phyloP scores from a whole-genome alignment of 495 filamentous ascomycete species.

The Penicillium egyptiacum region DNA sequence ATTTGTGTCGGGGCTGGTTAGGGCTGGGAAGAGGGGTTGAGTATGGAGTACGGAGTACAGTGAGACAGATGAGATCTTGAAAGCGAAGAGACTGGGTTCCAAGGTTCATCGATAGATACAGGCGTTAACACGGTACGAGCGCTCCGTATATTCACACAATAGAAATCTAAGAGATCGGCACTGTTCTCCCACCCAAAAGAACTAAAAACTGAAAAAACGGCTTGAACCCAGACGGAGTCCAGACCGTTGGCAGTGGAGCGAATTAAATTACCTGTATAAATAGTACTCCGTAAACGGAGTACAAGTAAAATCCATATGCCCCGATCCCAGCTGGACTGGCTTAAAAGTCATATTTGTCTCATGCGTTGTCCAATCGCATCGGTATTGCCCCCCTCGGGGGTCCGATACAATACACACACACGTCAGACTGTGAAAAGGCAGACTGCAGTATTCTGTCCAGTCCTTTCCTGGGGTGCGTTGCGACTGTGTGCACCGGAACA shows the following conservation, averaged over 20 bases:
- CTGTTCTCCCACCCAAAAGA: constrained; percentile 12
- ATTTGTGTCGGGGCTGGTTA: neutral
- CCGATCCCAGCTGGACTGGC: constrained; percentile 1
- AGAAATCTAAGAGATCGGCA: constrained; percentile 8
- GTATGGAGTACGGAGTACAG: neutral
- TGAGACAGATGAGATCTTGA: neutral
- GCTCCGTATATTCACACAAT: neutral
- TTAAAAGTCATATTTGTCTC: neutral
- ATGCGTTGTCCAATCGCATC: constrained; percentile 4
- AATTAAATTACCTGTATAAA: neutral
- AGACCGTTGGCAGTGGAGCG: constrained; percentile 8
- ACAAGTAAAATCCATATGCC: neutral
- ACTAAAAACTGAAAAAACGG: neutral
- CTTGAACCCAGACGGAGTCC: neutral
- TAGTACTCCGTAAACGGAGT: too few species aligned
- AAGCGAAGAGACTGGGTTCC: neutral
- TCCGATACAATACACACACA: neutral
- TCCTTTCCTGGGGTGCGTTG: neutral
- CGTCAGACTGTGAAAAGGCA: constrained; percentile 4
- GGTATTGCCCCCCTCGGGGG: neutral
- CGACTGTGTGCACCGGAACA: neutral
- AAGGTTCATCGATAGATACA: neutral
- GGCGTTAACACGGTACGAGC: too few species aligned
- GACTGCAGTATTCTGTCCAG: constrained; percentile 8
- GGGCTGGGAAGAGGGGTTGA: neutral